These are phyloP conservation scores for Globisporangium megalacanthum DNA, from an alignment of 352 stramenopile species.

Conservation along the genomic window DNA sequence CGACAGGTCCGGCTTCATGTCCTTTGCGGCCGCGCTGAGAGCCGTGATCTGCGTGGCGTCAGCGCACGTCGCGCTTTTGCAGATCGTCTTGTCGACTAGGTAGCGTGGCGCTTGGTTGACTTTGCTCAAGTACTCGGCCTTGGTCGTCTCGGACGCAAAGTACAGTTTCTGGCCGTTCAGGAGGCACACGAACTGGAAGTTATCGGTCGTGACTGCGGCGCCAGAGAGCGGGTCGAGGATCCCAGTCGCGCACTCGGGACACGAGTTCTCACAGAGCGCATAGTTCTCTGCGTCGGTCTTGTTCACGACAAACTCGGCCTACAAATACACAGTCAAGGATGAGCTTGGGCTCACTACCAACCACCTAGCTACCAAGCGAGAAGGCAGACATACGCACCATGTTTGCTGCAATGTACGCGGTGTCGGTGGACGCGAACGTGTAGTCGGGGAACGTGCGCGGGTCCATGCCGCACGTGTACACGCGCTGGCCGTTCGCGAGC, in stretches of 20 bases:
- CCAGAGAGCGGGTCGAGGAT: constrained; percentile 65
- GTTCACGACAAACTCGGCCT: constrained; percentile 45
- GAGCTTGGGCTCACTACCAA: too few relatives aligned
- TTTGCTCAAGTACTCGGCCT: constrained; percentile 54
- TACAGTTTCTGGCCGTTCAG: constrained; percentile 81
- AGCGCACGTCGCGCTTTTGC: constrained; percentile 39
- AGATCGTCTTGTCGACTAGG: constrained; percentile 50
- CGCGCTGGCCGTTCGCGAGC: constrained; percentile 49
- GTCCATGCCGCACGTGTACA: constrained; percentile 80
- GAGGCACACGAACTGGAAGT: constrained; percentile 71
- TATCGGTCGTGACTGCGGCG: constrained; percentile 39
- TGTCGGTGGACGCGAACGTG: constrained; percentile 57
- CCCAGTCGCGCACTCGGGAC: constrained; percentile 35
- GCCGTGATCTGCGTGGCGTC: constrained; percentile 56
- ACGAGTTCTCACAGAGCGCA: constrained; percentile 28
- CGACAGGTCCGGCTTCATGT: constrained; percentile 23
- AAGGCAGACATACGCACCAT: constrained; percentile 32
- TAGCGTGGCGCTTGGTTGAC: constrained; percentile 49
- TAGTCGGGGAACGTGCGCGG: constrained; percentile 37
- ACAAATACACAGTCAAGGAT: not conserved
- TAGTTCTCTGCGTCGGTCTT: constrained; percentile 36
- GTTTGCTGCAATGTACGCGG: constrained; percentile 66
- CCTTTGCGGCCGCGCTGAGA: constrained; percentile 41
- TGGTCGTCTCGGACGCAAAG: constrained; percentile 65
- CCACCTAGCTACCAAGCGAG: not conserved